phyloP scores from a whole-genome alignment of 148 eudicot genomes.

The Polygonum aviculare region DNA sequence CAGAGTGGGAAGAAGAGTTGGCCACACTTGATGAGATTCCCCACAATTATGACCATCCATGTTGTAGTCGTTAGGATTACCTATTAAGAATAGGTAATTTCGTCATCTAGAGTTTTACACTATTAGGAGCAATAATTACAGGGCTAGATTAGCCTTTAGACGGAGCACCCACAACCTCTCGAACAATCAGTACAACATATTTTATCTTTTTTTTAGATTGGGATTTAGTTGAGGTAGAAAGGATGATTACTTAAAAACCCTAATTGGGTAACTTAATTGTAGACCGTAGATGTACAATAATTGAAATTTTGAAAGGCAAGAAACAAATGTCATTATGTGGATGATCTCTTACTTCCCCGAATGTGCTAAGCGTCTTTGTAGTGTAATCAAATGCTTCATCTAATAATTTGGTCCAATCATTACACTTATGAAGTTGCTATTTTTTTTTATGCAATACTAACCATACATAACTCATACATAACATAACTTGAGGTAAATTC shows the following conservation, averaged over 20 bases:
- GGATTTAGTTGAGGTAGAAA: neutral
- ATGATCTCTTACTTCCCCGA: neutral
- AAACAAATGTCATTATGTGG: neutral
- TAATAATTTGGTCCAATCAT: neutral
- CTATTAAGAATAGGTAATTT: neutral
- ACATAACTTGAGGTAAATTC: too few relatives aligned
- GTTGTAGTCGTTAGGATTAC: neutral
- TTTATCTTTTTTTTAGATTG: neutral
- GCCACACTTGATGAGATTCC: too few relatives aligned
- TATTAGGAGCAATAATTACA: neutral
- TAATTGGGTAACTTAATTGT: neutral
- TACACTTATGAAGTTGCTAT: neutral
- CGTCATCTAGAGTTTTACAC: neutral
- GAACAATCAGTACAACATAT: neutral
- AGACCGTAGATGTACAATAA: neutral
- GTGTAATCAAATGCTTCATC: neutral
- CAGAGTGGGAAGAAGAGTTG: too few relatives aligned
- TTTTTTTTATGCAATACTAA: neutral
- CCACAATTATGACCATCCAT: too few relatives aligned
- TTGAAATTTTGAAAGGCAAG: neutral
- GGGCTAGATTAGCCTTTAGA: neutral
- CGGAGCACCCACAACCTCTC: neutral
- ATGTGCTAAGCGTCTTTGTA: neutral
- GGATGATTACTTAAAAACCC: neutral
- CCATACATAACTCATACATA: too few relatives aligned